Base-by-base conservation (phyloP, 495 filamentous ascomycete genomes). In the Penicillium egyptiacum region DNA sequence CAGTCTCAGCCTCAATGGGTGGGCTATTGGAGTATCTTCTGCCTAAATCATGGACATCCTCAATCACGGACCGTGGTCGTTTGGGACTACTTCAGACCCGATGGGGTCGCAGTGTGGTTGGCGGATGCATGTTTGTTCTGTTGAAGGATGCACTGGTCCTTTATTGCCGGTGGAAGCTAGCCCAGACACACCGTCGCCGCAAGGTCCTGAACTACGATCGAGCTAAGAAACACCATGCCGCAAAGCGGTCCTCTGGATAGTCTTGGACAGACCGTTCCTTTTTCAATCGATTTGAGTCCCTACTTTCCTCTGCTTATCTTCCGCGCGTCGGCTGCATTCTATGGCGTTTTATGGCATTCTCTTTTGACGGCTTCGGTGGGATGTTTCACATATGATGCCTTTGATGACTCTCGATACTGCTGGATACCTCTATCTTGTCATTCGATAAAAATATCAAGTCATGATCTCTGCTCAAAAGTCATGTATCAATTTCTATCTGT, bases 51-150 rank as follows among this genome's bases (percentile, higher is more conserved):
- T 90, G 87, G 83, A 84, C 83, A 5, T 77, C 61, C 16, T 72
- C 73, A 7, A 50, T 65, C 17, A 60, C 75, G 19, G 72, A 75
- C 43, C 62, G 72, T 10, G 67, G 67, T 14, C 73, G 71, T 14
- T 71, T 79, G 8, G 86, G 90, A 1, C 74, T 93, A 20, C 73
- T 96, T 26, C 89, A 92, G 64, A 76, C 81, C 42, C 78, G 81
- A 23, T 94, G 90, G 87, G 90, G 89, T 8, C 80, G 90, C 48
- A 94, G 87, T 60, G 76, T 94, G 3, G 79, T 89, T 6, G 90
- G 90, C 12, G 90, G 90, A 0, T 93, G 89, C 68, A 75, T 90
- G 43, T 92, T 89, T 60, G 85, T 92, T 44, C 81, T 92, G 20
- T 66, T 92, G 7, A 89, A 87, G 62, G 90, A 96, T 69, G 86